Conservation (phyloP, 768 basidiomycete genomes). For the Mrakia gelida region DNA sequence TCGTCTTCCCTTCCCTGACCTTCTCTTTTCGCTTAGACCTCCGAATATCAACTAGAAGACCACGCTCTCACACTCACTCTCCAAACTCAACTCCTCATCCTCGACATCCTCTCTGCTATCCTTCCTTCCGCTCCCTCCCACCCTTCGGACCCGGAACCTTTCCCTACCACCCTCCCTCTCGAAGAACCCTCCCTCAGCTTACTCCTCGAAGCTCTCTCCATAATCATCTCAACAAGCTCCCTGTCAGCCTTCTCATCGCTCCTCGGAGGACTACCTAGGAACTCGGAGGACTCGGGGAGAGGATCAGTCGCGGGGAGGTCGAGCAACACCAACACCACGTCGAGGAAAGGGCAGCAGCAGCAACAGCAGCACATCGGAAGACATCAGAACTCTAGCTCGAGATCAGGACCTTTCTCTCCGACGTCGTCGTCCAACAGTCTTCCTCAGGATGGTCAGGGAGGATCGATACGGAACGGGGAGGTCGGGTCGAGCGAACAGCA, state of each 20-base stretch:
- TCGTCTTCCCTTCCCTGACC: neutral
- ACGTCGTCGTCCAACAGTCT: conserved; percentile 12
- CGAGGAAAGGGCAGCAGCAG: neutral
- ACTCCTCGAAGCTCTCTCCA: conserved; percentile 8
- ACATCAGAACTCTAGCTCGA: conserved; percentile 8
- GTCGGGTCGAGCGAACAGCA: neutral
- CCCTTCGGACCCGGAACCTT: neutral
- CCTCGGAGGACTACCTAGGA: too few species aligned
- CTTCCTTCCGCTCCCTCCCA: neutral
- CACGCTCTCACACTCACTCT: neutral
- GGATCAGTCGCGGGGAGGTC: neutral
- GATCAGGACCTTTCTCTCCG: conserved; percentile 19
- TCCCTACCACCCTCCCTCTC: neutral
- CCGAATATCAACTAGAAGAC: neutral
- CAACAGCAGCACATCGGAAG: neutral
- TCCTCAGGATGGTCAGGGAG: neutral
- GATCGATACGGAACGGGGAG: neutral
- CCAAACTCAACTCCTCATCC: conserved; percentile 9
- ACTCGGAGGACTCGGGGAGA: conserved; percentile 12
- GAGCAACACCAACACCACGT: neutral
- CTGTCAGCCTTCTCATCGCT: neutral
- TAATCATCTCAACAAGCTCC: neutral
- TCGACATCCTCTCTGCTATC: conserved; percentile 9
- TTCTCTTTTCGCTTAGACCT: neutral
- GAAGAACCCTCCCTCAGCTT: neutral